Percentiles rank a stretch among this genome's conserved stretches.
Evolutionary conservation across 345 rosid genomes (phyloP).

Genomic region (Corymbia maculata): DNA sequence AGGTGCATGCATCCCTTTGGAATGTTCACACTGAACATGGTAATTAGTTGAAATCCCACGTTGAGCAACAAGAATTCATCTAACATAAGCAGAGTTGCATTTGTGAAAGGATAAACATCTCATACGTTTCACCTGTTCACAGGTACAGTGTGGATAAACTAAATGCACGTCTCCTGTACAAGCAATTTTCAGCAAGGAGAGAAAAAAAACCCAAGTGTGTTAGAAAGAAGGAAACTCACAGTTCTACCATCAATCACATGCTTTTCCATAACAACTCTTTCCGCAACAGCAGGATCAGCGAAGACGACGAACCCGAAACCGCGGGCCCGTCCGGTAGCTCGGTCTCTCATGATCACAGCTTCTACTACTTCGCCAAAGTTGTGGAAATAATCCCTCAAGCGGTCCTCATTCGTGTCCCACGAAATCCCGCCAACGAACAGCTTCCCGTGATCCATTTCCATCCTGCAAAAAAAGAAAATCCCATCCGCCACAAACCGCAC

Average conservation of each 20-base stretch:
- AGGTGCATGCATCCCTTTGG: not conserved
- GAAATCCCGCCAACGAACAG: slow-evolving; percentile 92
- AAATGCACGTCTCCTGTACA: not conserved
- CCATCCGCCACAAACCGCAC: not conserved
- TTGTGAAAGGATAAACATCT: not conserved
- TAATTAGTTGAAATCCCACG: not conserved
- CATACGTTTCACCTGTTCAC: not conserved
- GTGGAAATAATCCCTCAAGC: slow-evolving; percentile 74
- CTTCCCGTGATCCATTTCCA: slow-evolving; percentile 85
- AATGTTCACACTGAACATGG: not conserved
- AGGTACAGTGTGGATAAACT: not conserved
- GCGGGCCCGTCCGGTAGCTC: slow-evolving; percentile 91
- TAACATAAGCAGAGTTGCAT: not conserved
- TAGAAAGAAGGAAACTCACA: slow-evolving; percentile 24
- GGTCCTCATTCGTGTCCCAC: slow-evolving; percentile 90
- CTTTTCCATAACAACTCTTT: slow-evolving; percentile 63
- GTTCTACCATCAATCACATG: slow-evolving; percentile 79
- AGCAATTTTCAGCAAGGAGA: not conserved
- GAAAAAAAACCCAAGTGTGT: no score
- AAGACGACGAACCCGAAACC: slow-evolving; percentile 92
- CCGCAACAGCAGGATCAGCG: slow-evolving; percentile 72
- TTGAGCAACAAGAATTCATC: not conserved
- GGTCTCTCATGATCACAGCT: slow-evolving; percentile 91
- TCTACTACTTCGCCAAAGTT: slow-evolving; percentile 73
- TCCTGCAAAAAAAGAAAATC: slow-evolving; percentile 21